A percentile compares a stretch with the other conserved stretches of the same genome.
These are phyloP conservation scores for Umbelopsis sp. DNA, from an alignment of 192 early-diverging fungal species.

Conservation along the genomic window DNA sequence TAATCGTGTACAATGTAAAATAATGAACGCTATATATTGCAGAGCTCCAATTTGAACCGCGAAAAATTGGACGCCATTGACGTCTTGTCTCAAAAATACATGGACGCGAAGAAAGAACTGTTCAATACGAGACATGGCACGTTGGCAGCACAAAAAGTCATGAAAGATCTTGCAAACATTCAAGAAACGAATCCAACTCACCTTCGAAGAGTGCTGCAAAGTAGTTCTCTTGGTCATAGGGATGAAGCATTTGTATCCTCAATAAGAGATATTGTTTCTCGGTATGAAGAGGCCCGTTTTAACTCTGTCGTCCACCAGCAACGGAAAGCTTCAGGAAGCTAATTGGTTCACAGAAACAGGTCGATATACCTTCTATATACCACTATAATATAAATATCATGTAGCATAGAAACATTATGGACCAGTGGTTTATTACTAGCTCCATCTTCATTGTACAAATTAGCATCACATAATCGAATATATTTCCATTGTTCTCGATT, in stretches of 20 bases:
- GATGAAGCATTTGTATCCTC: not conserved
- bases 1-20: not conserved
- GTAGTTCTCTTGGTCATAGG: not conserved
- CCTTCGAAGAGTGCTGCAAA: conserved; percentile 7
- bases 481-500: too few relatives aligned
- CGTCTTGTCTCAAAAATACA: not conserved
- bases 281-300: conserved; percentile 1
- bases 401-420: not conserved
- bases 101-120: not conserved
- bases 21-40: not conserved
- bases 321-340: not conserved
- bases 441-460: not conserved
- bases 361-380: not conserved
- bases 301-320: not conserved
- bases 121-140: not conserved
- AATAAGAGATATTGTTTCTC: not conserved
- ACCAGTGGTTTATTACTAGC: not conserved
- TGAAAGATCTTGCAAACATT: conserved; percentile 7
- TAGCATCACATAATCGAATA: not conserved
- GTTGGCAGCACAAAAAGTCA: conserved; percentile 1
- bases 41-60: not conserved
- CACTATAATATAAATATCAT: too few relatives aligned
- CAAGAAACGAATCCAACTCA: conserved; percentile 6
- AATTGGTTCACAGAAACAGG: not conserved
- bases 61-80: not conserved